Base-by-base conservation (phyloP, 1,284 basidiomycete genomes). In the Uromyces viciae-fabae region DNA sequence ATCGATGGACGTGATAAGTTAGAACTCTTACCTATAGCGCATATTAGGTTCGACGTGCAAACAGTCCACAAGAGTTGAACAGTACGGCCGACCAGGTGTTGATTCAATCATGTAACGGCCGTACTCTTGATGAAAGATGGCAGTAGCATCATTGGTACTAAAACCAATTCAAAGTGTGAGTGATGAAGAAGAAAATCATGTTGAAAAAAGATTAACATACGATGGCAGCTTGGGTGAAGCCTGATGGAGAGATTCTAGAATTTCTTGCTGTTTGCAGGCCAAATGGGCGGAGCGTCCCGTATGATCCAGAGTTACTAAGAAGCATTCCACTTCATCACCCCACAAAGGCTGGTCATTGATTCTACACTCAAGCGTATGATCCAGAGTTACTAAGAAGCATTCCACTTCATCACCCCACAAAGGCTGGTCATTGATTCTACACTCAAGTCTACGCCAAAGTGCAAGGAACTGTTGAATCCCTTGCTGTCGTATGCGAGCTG, bases 371-470 rank as follows among this genome's bases (percentile, higher is more conserved):
- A n/a, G n/a, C n/a, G n/a, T n/a, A 83, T 93, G 89, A 87, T 98
- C 93, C 85, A 98, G 92, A 3, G 91, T 89, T 78, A 98, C 89
- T 82, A 99, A 93, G 91, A 99, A 94, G 86, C 98, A 98, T 86
- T 99, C 97, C 85, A 99, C 90, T 95, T 99, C 97, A 85, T 99
- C 97, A 40, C 97, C 97, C 97, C 97, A 99, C n/a, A 98, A 90
- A 69, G 99, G 88, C 82, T 92, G 92, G 85, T 99, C 95, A 14
- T 94, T 95, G n/a, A 90, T 89, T 81, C 94, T 90, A 85, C 94
- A 92, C 89, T 97, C 98, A 86, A 95, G 89, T 82, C 91, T 90
- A 85, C 94, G 90, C 94, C 94, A 99, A 58, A 92, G 94, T 84
- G 94, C 89, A 74, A 99, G 87, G 86, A 99, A 97, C 87, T 99